Base-by-base conservation (phyloP, 805 yeast species). In the Suhomyces tanzawaensis region DNA sequence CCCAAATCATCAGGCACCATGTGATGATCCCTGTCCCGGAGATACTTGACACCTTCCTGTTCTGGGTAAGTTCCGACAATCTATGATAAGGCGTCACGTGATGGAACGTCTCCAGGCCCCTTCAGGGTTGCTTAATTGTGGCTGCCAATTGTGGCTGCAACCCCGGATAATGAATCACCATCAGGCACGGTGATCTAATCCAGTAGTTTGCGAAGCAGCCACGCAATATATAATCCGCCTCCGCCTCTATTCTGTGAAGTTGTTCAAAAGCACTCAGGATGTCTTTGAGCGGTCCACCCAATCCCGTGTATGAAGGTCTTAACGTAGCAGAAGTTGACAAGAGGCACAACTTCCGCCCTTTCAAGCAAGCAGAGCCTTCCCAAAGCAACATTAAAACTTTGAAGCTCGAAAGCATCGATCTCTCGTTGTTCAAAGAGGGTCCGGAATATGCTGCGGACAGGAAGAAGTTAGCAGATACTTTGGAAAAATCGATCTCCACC, bases 401-500 rank as follows among this genome's bases (percentile, higher is more conserved):
- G 28, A 53, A 60, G 28, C 49, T 63, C 29, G 61, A 53, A 26
- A 56, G 65, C 2, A 53, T 71, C 36, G 75, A 72, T 37, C 51
- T 71, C 14, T 43, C 64, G 1, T 45, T 53, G 21, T 71, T 47
- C 42, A 40, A 51, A 15, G 67, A 65, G 17, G 75, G 74, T 1
- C 55, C 57, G 1, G 69, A 61, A 28, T 59, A 60, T 11, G 49
- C 54, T 12, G 50, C 42, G 7, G 39, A 52, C 13, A 47, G 76
- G 24, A 42, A 49, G 37, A 39, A 30, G 9, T 52, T 71, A 27
- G 77, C 76, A 1, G 41, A 36, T 1, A 56, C 59, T 33, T 51
- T 72, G 9, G 75, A 71, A 40, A 47, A 51, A 19, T 64, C 76
- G 0, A 46, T 72, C 18, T 55, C 68, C 2, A 62, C 69, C 1